Percentiles rank a stretch among this genome's conserved stretches.
These are phyloP conservation scores for Retiboletus fuscus DNA, from an alignment of 1,284 basidiomycete genomes.

Conservation along the genomic window DNA sequence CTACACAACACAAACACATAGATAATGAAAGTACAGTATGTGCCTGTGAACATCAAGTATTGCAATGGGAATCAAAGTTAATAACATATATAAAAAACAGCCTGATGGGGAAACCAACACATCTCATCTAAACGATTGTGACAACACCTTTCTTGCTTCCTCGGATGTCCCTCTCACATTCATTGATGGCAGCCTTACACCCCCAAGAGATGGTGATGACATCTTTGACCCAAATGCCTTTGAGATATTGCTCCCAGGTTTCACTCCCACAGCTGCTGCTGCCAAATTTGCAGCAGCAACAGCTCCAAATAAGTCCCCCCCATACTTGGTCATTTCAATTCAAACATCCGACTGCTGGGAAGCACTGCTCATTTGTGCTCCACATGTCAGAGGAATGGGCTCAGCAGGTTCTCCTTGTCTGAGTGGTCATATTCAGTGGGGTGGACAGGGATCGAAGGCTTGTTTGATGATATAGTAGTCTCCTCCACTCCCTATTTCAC, in stretches of 20 bases:
- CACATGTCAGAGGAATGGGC: slow-evolving; percentile 78
- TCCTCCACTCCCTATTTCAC: slow-evolving; percentile 20
- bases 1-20: slow-evolving; percentile 19
- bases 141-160: slow-evolving; percentile 63
- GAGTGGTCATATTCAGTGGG: slow-evolving; percentile 68
- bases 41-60: slow-evolving; percentile 24
- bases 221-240: slow-evolving; percentile 33
- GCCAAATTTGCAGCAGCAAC: slow-evolving; percentile 74
- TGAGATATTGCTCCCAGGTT: slow-evolving; percentile 31
- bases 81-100: slow-evolving; percentile 18
- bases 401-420: slow-evolving; percentile 87
- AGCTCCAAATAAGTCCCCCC: slow-evolving; percentile 65
- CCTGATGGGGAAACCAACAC: neutral
- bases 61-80: slow-evolving; percentile 26
- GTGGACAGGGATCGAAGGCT: slow-evolving; percentile 12
- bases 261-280: slow-evolving; percentile 40
- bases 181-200: slow-evolving; percentile 46
- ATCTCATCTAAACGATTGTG: slow-evolving; percentile 51
- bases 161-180: slow-evolving; percentile 62
- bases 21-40: slow-evolving; percentile 20
- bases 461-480: slow-evolving; percentile 15
- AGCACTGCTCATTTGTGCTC: slow-evolving; percentile 53
- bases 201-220: slow-evolving; percentile 27
- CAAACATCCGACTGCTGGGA: slow-evolving; percentile 36
- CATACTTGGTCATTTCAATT: slow-evolving; percentile 59